Percentiles rank a stretch among this genome's conserved stretches.
Evolutionary conservation across 352 stramenopile species (phyloP).

Genomic region (Phytopythium helicoides): DNA sequence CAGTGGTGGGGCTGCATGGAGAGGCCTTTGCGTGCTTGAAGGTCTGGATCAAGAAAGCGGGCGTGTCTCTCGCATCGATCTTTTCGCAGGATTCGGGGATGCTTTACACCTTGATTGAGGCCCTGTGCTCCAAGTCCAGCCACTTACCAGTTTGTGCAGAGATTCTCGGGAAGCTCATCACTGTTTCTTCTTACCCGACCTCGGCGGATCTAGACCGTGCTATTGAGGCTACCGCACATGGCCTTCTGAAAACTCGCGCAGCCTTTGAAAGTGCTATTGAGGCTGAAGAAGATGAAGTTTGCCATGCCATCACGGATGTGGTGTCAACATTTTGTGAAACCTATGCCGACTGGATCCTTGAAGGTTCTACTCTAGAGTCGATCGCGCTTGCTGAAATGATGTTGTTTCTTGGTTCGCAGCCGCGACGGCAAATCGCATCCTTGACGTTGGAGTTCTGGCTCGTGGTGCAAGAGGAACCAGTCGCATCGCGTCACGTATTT

Average conservation of each 20-base stretch:
- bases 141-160: constrained; percentile 46
- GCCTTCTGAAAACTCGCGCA: constrained; percentile 40
- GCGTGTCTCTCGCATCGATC: constrained; percentile 50
- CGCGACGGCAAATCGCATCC: constrained; percentile 67
- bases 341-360: constrained; percentile 68
- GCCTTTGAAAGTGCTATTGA: constrained; percentile 50
- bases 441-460: constrained; percentile 78
- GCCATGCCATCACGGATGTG: constrained; percentile 57
- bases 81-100: constrained; percentile 38
- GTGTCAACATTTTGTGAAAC: constrained; percentile 70
- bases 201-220: constrained; percentile 40
- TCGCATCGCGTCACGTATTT: constrained; percentile 46
- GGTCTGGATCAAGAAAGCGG: constrained; percentile 55
- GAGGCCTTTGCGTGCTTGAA: constrained; percentile 59
- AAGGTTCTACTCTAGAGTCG: constrained; percentile 35
- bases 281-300: constrained; percentile 50
- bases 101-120: constrained; percentile 41
- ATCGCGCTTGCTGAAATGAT: constrained; percentile 49
- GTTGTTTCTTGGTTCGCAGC: constrained; percentile 52
- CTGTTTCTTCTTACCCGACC: constrained; percentile 54
- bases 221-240: constrained; percentile 35
- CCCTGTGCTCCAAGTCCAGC: constrained; percentile 42
- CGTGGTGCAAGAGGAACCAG: constrained; percentile 64
- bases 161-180: constrained; percentile 59
- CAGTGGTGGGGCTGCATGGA: constrained; percentile 34